Base-by-base conservation (phyloP, 345 rosid species). In the Ceriops zippeliana region DNA sequence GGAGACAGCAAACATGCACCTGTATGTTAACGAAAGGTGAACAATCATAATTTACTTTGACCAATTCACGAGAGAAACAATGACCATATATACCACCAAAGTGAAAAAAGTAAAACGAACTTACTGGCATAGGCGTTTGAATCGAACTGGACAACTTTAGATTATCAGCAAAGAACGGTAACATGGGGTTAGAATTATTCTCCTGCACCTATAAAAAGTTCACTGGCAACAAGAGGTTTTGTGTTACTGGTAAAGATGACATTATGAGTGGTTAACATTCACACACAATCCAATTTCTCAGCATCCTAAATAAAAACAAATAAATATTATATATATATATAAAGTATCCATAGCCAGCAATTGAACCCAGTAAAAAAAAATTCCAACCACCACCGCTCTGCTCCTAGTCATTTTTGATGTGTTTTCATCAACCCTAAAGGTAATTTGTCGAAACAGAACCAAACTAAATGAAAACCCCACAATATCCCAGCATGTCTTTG, bases 251-350 rank as follows among this genome's bases (percentile, higher is more conserved):
- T 13, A 13, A 15, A 42, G 49, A 42, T 42, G 49, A 42, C 2
- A 11, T 11, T 42, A 34, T 7, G 6, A 42, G 16, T 16, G 51
- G 47, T n/a, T 3, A 6, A 61, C 7, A 34, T 20, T 24, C 46
- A 60, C 13, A 21, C 69, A 20, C 49, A 31, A 66, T 66, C 69
- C 31, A 30, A 51, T 10, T 30, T 28, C 53, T 53, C 31, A 17
- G 32, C 42, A 20, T 65, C 30, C 35, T 15, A 6, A n/a, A 30
- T 7, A 58, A 5, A 28, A 28, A 58, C 2, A 22, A n/a, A 19
- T 35, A n/a, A 27, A 16, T 24, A 57, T 57, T 73, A 35, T 49
- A 61, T 73, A 67, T 70, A 31, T 74, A 74, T 63, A 67, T 7
- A 13, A 46, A 19, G 20, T 52, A 57, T 21, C 30, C 28, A 59